Conservation (phyloP, 306 rosid genomes). For the Heteromeles arbutifolia region DNA sequence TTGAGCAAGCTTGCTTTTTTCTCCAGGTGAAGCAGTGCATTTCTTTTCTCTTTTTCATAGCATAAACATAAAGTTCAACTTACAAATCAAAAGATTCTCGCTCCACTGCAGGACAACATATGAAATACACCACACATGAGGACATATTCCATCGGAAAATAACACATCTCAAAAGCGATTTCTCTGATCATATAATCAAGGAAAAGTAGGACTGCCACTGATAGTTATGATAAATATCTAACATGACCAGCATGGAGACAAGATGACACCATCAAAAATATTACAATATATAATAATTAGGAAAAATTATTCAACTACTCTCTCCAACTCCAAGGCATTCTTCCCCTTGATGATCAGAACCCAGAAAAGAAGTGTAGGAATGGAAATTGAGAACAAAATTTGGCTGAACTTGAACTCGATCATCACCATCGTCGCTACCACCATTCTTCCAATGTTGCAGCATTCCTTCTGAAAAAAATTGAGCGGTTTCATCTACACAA, state of each 20-base stretch:
- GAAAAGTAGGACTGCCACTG: not conserved
- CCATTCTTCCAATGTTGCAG: not conserved
- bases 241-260: not conserved
- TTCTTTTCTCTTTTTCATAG: not conserved
- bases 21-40: too few species aligned
- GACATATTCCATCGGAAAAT: not conserved
- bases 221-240: not conserved
- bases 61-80: not conserved
- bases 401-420: not conserved
- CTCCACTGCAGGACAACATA: not conserved
- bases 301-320: not conserved
- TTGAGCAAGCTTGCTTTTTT: too few species aligned
- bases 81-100: not conserved
- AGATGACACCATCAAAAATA: not conserved
- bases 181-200: not conserved
- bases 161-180: not conserved
- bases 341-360: not conserved
- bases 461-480: slow-evolving; percentile 2
- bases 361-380: slow-evolving; percentile 1
- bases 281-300: not conserved
- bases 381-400: not conserved
- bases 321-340: slow-evolving; percentile 5
- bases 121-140: not conserved
- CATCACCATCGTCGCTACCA: not conserved
- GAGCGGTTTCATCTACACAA: not conserved